Evolutionary conservation across 2,329 filamentous ascomycete genomes (phyloP), one percentile per base, ranked within the genome.

Genomic region (Ascomycota sp.): DNA sequence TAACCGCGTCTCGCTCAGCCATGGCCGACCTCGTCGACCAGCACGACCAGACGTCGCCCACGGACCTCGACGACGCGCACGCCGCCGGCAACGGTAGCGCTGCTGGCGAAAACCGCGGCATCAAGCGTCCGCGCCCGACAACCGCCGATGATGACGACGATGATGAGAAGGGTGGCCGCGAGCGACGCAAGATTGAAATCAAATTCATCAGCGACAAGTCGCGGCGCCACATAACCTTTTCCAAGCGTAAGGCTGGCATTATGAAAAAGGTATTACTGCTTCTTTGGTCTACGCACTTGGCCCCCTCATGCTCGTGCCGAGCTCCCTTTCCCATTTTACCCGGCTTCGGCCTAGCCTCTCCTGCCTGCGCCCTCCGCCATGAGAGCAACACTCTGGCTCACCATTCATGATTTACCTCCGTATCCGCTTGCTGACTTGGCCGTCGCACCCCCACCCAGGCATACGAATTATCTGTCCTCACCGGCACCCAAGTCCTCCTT

Each of bases 191-290:
- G 77, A 98, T 98, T 48, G 89, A 98, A 60, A 98, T 98, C 63
- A 98, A 98, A 69, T 98, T 98, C 63, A 98, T 98, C 57, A 86
- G 85, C 58, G 89, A 98, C 61, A 98, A 98, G 66, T 95, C 86
- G 61, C 83, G 89, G 61, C 79, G 89, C 38, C 89, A 98, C 64
- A 98, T 95, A 53, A 95, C 89, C 47, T 95, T 98, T 57, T 95
- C 86, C 44, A 98, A 98, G 74, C 82, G 89, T 55, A 98, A 98
- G 66, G 89, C 89, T 33, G 89, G 89, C 45, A 95, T 98, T 57
- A 95, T 98, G 89, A 95, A 98, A 69, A 95, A 95, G 83, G 89
- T 94, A 53, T 43, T 74, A 65, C 8, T 24, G 23, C 8, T 24
- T 24, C 12, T 4, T 24, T 24, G 10, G 10, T 9, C 8, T 9